Evolutionary conservation across 768 basidiomycete species (phyloP).

Genomic region (Boletellus ananas): DNA sequence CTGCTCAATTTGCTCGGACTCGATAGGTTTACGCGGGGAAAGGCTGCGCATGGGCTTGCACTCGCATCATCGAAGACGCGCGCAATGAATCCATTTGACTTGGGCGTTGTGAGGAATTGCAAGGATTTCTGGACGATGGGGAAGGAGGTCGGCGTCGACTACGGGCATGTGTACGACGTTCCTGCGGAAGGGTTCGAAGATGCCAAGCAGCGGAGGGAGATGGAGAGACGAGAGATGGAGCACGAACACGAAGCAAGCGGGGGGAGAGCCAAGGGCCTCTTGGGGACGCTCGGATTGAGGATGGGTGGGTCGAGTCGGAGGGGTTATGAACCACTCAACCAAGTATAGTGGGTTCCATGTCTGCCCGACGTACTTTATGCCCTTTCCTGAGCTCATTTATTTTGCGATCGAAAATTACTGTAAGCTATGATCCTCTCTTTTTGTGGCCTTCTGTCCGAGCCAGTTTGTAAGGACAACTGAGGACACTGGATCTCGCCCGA

Average conservation of each 20-base stretch:
- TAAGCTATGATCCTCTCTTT: neutral
- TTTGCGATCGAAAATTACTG: neutral
- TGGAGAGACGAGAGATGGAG: conserved; percentile 39
- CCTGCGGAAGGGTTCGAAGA: conserved; percentile 81
- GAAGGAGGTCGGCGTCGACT: conserved; percentile 83
- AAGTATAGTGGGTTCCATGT: conserved; percentile 17
- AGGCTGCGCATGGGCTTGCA: conserved; percentile 82
- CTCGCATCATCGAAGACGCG: conserved; percentile 51
- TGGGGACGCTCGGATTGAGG: conserved; percentile 32
- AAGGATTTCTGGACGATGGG: conserved; percentile 94
- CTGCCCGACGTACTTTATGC: too few relatives aligned
- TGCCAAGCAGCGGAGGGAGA: conserved; percentile 57
- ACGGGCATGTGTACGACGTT: conserved; percentile 85
- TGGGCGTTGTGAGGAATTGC: conserved; percentile 75
- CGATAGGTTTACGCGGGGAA: conserved; percentile 90
- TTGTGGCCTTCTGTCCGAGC: too few relatives aligned
- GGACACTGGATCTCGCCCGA: too few relatives aligned
- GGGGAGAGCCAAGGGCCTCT: conserved; percentile 36
- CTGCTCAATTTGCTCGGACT: conserved; percentile 89
- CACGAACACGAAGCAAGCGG: conserved; percentile 48
- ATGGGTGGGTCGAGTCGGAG: conserved; percentile 36
- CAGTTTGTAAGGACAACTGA: too few relatives aligned
- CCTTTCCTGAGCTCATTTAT: neutral
- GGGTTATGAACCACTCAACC: conserved; percentile 33
- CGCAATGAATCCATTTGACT: conserved; percentile 88